A percentile compares a stretch with the other conserved stretches of the same genome.
These are phyloP conservation scores for Fragaria nilgerrensis DNA, from an alignment of 306 rosid species.

Conservation along the genomic window DNA sequence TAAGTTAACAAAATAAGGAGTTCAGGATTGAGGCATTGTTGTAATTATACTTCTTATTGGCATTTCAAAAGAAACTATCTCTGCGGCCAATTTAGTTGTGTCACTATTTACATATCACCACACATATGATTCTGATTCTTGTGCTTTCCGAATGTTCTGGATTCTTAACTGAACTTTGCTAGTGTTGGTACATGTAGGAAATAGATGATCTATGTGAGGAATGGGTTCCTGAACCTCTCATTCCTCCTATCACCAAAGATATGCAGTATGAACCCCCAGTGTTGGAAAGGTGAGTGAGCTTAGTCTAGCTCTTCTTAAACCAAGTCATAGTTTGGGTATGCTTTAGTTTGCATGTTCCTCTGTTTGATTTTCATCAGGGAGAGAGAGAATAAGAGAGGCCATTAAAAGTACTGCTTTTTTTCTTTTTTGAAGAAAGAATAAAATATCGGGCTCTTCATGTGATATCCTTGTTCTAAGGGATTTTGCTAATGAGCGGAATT, in stretches of 20 bases:
- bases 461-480: slow-evolving; percentile 1
- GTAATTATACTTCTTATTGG: background rate
- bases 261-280: slow-evolving; percentile 73
- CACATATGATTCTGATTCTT: background rate
- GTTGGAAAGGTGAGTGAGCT: slow-evolving; percentile 83
- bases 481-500: slow-evolving; percentile 29
- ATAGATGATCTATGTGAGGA: slow-evolving; percentile 89
- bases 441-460: background rate
- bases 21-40: background rate
- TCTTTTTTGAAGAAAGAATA: background rate
- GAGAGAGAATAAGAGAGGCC: background rate
- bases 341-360: background rate
- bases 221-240: slow-evolving; percentile 95
- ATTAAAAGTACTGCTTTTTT: background rate
- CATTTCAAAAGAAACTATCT: background rate
- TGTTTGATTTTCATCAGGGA: background rate
- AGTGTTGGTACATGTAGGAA: slow-evolving; percentile 49
- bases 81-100: background rate
- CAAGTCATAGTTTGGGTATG: background rate
- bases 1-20: background rate
- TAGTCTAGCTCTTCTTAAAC: slow-evolving; percentile 22
- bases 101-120: background rate
- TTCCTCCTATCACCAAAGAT: slow-evolving; percentile 73
- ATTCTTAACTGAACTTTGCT: slow-evolving; percentile 10
- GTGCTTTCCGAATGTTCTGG: background rate